phyloP scores from a whole-genome alignment of 2,329 filamentous ascomycete species.

The Arthrobotrys conoides region DNA sequence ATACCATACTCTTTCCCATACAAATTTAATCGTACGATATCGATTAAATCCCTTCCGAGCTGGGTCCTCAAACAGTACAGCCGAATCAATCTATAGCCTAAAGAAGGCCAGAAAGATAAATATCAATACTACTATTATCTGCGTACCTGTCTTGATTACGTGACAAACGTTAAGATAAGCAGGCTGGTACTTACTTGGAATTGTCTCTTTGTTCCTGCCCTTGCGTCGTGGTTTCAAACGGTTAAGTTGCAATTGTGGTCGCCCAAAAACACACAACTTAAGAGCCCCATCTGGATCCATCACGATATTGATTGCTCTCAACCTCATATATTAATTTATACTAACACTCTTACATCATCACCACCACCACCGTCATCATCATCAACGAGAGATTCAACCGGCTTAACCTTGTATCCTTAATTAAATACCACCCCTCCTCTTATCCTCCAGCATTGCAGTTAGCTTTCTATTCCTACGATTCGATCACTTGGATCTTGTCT shows the following conservation, averaged over 20 bases:
- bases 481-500: slow-evolving; percentile 23
- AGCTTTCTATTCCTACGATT: not conserved
- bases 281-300: slow-evolving; percentile 12
- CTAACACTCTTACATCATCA: no score
- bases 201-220: slow-evolving; percentile 7
- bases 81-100: slow-evolving; percentile 55
- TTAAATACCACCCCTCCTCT: not conserved
- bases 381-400: not conserved
- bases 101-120: slow-evolving; percentile 10
- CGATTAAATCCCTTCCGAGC: not conserved
- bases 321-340: no score
- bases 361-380: not conserved
- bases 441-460: not conserved
- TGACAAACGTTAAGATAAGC: slow-evolving; percentile 43
- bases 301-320: no score
- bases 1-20: slow-evolving; percentile 12
- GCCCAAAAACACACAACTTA: slow-evolving; percentile 33
- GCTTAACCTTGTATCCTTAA: slow-evolving; percentile 2
- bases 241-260: no score
- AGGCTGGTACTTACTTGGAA: slow-evolving; percentile 22
- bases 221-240: slow-evolving; percentile 15
- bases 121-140: slow-evolving; percentile 14
- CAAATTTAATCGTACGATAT: no score
- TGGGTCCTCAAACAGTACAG: slow-evolving; percentile 27
- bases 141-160: slow-evolving; percentile 14